Percentiles rank a stretch among this genome's conserved stretches.
Evolutionary conservation across 129 eudicot species (phyloP).

Genomic region (Pseudognaphalium luteoalbum): DNA sequence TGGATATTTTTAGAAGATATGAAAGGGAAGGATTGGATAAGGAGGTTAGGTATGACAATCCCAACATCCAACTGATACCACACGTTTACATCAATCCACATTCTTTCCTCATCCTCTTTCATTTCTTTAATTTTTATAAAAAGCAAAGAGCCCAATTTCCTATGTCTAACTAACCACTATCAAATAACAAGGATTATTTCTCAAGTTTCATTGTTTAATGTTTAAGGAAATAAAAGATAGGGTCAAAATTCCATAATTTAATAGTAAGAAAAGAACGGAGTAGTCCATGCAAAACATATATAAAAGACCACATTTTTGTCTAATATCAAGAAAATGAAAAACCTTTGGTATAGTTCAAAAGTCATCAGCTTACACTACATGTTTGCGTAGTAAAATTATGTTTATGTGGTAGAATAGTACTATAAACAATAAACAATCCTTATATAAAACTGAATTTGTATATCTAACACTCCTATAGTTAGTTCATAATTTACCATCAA

Average conservation of each 20-base stretch:
- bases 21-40: constrained; percentile 22
- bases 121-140: neutral
- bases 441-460: too few species aligned
- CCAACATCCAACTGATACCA: constrained; percentile 26
- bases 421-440: too few species aligned
- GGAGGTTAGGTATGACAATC: constrained; percentile 31
- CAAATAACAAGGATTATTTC: neutral
- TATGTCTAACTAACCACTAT: constrained; percentile 16
- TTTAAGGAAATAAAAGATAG: neutral
- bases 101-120: neutral
- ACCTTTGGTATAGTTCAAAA: neutral
- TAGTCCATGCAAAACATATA: neutral
- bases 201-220: constrained; percentile 1
- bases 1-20: neutral
- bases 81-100: constrained; percentile 12
- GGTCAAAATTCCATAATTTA: neutral
- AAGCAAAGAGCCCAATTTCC: constrained; percentile 12
- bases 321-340: neutral
- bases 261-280: neutral
- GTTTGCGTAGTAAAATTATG: neutral
- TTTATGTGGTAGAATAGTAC: neutral
- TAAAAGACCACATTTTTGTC: neutral
- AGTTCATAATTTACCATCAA: too few species aligned
- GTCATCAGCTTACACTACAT: neutral
- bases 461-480: too few species aligned